phyloP scores from a whole-genome alignment of 2,329 filamentous ascomycete species.

The Ambrosiella xylebori region DNA sequence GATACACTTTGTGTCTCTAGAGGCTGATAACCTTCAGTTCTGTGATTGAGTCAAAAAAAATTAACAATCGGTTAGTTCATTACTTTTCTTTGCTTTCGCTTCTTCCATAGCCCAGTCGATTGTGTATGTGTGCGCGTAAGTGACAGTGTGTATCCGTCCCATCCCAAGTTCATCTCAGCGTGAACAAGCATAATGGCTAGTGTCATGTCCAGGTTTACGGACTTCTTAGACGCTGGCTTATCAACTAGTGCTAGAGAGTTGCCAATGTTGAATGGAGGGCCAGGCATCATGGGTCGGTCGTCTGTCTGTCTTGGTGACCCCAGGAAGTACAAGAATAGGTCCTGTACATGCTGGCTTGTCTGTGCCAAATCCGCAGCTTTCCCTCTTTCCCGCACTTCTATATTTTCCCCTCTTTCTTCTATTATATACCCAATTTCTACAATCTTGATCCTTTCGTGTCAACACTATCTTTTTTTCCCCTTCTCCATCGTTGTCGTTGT shows the following conservation, averaged over 20 bases:
- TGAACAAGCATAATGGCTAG: no score
- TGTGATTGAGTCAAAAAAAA: neutral
- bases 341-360: no score
- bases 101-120: neutral
- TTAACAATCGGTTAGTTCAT: neutral
- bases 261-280: no score
- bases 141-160: no score
- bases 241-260: no score
- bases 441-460: neutral
- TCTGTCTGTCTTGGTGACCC: no score
- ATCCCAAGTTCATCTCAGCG: neutral
- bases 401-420: constrained; percentile 1
- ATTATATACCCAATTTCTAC: neutral
- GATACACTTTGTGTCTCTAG: neutral
- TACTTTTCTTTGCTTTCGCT: neutral
- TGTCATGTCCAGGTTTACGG: no score
- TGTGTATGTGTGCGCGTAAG: neutral
- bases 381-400: neutral
- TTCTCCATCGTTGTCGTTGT: neutral
- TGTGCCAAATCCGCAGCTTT: neutral
- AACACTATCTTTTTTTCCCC: neutral
- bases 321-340: no score
- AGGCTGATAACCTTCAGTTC: neutral
- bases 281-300: no score
- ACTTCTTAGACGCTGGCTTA: no score